Percentiles rank a stretch among this genome's conserved stretches.
Evolutionary conservation across 2,329 filamentous ascomycete species (phyloP).

Genomic region (Stachybotrys elegans): DNA sequence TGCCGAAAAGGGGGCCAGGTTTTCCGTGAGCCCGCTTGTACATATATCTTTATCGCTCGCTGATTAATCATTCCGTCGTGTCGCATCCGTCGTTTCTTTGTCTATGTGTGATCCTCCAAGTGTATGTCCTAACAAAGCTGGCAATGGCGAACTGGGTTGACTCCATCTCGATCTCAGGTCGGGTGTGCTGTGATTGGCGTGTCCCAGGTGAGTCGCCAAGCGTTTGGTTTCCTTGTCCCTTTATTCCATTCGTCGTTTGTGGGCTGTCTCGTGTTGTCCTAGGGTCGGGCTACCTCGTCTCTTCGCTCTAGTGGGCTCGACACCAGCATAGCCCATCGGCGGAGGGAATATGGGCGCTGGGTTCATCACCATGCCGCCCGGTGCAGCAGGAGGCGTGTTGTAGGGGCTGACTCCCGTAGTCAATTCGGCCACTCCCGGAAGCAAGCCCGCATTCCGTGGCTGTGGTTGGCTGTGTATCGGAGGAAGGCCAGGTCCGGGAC

Average conservation of each 20-base stretch:
- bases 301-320: constrained; percentile 43
- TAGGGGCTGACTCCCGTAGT: constrained; percentile 60
- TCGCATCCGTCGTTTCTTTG: not conserved
- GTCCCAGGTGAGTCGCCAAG: too few relatives aligned
- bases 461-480: constrained; percentile 45
- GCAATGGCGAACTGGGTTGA: not conserved
- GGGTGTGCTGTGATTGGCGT: too few relatives aligned
- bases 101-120: not conserved
- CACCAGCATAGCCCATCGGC: constrained; percentile 28
- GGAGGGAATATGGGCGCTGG: constrained; percentile 27
- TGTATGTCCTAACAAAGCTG: not conserved
- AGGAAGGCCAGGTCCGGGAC: constrained; percentile 38
- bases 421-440: constrained; percentile 59
- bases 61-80: not conserved
- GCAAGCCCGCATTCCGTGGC: constrained; percentile 35
- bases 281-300: constrained; percentile 46
- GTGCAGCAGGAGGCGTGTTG: constrained; percentile 39
- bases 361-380: constrained; percentile 25
- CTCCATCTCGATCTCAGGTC: not conserved
- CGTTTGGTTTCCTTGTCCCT: too few relatives aligned
- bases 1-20: too few relatives aligned
- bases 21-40: too few relatives aligned
- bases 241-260: constrained; percentile 32
- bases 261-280: constrained; percentile 38
- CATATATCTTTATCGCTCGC: not conserved